Evolutionary conservation across 2,329 filamentous ascomycete genomes (phyloP).

Genomic region (Neurospora sp.): DNA sequence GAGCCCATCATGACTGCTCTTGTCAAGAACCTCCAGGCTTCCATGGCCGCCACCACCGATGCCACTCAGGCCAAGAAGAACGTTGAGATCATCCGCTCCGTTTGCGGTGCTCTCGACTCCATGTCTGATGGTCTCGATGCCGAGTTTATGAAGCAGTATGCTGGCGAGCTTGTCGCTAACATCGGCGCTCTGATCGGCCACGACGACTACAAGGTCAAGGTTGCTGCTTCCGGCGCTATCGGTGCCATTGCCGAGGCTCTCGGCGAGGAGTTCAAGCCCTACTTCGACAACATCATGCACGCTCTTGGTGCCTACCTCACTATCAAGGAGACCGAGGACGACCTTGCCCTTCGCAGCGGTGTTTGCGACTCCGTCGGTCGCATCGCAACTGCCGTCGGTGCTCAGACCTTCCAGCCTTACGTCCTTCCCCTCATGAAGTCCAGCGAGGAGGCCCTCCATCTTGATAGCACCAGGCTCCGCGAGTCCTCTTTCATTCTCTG

Average conservation of each 20-base stretch:
- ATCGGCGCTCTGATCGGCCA: conserved; percentile 77
- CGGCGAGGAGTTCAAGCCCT: conserved; percentile 76
- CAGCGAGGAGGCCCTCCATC: conserved; percentile 79
- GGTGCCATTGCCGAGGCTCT: conserved; percentile 84
- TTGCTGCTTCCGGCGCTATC: conserved; percentile 76
- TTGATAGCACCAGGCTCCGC: conserved; percentile 82
- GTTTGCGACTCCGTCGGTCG: conserved; percentile 90
- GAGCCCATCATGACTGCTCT: conserved; percentile 73
- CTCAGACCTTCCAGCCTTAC: conserved; percentile 80
- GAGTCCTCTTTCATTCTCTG: conserved; percentile 97
- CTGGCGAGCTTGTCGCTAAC: conserved; percentile 71
- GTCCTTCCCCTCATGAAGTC: conserved; percentile 84
- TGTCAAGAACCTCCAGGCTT: conserved; percentile 79
- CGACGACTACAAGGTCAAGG: conserved; percentile 81
- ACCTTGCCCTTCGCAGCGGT: conserved; percentile 79
- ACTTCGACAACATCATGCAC: conserved; percentile 83
- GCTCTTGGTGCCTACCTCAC: conserved; percentile 74
- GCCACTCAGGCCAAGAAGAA: conserved; percentile 60
- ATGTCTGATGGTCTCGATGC: conserved; percentile 78
- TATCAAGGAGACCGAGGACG: conserved; percentile 82
- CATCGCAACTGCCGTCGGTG: conserved; percentile 80
- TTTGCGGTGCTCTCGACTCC: conserved; percentile 83
- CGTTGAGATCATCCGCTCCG: conserved; percentile 77
- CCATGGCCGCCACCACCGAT: conserved; percentile 55
- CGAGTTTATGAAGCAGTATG: conserved; percentile 72